Conservation (phyloP, 345 rosid genomes). For the Syzygium jambos region DNA sequence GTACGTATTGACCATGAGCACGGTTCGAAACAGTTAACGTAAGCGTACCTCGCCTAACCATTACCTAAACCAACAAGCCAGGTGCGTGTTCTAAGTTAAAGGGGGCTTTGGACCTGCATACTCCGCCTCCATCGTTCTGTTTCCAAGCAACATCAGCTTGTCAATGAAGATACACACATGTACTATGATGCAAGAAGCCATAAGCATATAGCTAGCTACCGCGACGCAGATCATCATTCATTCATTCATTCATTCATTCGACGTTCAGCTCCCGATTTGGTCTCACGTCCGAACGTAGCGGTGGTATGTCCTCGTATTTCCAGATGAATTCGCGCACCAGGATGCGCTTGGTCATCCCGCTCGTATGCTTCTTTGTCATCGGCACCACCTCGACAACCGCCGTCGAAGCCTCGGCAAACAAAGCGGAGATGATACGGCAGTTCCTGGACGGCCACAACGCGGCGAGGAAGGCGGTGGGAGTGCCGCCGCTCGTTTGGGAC, state of each 20-base stretch:
- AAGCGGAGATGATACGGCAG: background rate
- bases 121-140: background rate
- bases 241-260: background rate
- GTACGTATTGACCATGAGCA: background rate
- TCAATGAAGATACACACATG: background rate
- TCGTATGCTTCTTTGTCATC: background rate
- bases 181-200: background rate
- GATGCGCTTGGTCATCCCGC: background rate
- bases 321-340: background rate
- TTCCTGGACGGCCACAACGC: background rate
- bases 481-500: background rate
- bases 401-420: background rate
- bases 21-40: background rate
- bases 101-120: background rate
- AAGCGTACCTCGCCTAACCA: background rate
- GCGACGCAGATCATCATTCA: background rate
- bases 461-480: background rate
- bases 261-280: background rate
- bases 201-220: background rate
- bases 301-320: background rate
- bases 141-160: background rate
- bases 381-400: background rate
- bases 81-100: background rate
- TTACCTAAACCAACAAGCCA: background rate
- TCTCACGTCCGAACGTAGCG: background rate